Evolutionary conservation across 768 basidiomycete genomes (phyloP), one percentile per base, ranked within the genome.

Genomic region (Calocybe indica): DNA sequence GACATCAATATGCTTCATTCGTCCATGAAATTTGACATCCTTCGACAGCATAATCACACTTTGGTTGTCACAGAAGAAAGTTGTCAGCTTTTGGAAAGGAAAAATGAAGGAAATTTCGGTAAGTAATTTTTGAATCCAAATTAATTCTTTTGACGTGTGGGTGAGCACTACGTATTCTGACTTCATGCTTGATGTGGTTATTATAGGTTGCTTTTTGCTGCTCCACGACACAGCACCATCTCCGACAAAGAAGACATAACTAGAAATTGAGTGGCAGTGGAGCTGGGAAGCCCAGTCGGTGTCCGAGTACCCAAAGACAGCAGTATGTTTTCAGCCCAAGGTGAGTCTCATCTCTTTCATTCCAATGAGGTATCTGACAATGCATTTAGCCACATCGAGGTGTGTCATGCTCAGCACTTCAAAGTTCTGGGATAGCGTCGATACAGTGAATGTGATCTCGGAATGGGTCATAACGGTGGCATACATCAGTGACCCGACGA

Each of bases 281-380:
- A 58, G 49, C 3, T 40, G 42, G 48, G 51, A 50, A 22, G 29
- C 37, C 28, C 55, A 51, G 54, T 55, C 49, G 38, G 66, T 57
- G 50, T 62, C 61, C 3, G 55, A 53, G 46, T 45, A 56, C 0
- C 58, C 51, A 31, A 55, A 49, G 35, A 61, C 54, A 35, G 49
- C 42, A 22, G 52, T 52, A 14, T 54, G 47, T 6, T 37, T 29
- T 31, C 46, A 52, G 0, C 61, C 62, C 45, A 59, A 62, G 1
- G 51, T 52, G 7, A 68, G 51, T 43, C 50, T 50, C 7, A 59
- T 32, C 2, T 59, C 52, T 33, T 51, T 55, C 0, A 57, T 65
- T 0, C 56, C 61, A 45, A 58, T 60, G 13, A 78, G 55, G 52
- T 76, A 78, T 2, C 58, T 59, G 34, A 68, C 57, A n/a, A 75